These are phyloP conservation scores for Candida broadrunensis DNA, from an alignment of 805 yeast species.

Conservation along the genomic window DNA sequence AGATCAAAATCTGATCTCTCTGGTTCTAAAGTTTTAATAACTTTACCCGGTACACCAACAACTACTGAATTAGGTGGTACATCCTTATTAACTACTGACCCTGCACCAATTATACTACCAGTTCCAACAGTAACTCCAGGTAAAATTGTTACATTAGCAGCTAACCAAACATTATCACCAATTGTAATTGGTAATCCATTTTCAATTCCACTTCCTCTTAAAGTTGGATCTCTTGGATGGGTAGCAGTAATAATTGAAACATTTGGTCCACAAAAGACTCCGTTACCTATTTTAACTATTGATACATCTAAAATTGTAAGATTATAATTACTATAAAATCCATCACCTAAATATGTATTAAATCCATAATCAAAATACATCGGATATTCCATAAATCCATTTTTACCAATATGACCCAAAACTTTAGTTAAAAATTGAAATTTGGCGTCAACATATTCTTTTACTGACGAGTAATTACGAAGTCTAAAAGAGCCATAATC, in stretches of 20 bases:
- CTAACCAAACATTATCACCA: constrained; percentile 12
- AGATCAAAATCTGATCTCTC: constrained; percentile 7
- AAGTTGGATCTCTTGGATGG: constrained; percentile 11
- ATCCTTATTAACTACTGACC: constrained; percentile 56
- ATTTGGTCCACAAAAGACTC: constrained; percentile 11
- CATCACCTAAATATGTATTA: constrained; percentile 11
- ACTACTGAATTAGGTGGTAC: constrained; percentile 52
- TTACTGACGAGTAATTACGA: constrained; percentile 5
- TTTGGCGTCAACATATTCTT: constrained; percentile 8
- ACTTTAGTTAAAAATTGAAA: constrained; percentile 5
- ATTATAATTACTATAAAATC: constrained; percentile 9
- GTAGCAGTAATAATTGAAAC: constrained; percentile 9
- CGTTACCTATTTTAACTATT: constrained; percentile 10
- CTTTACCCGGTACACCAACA: constrained; percentile 59
- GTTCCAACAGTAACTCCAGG: constrained; percentile 13
- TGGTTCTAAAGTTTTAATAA: constrained; percentile 25
- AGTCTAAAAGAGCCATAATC: constrained; percentile 9
- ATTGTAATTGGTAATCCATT: constrained; percentile 11
- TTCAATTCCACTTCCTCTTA: constrained; percentile 6
- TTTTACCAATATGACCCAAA: constrained; percentile 10
- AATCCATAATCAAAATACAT: constrained; percentile 11
- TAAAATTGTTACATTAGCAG: constrained; percentile 8
- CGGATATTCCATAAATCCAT: constrained; percentile 10
- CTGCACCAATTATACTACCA: constrained; percentile 61
- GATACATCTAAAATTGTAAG: constrained; percentile 12